These are phyloP conservation scores for Candida albicans DNA, from an alignment of 1,139 yeast genomes.

Conservation along the genomic window DNA sequence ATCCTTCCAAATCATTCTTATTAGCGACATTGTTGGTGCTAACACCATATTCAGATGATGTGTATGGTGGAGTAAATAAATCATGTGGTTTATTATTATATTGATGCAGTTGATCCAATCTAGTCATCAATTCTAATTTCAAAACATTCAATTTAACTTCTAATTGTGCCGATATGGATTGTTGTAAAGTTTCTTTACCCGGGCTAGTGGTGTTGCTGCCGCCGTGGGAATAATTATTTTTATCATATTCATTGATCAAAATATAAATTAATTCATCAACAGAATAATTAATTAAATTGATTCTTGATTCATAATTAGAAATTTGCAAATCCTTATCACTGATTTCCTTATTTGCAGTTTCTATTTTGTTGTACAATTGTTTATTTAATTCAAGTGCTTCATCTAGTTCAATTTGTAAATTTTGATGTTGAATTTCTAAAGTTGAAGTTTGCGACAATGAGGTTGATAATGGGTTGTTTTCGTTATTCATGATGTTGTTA, in stretches of 20 bases:
- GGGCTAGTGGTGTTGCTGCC: constrained; percentile 18
- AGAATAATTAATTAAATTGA: constrained; percentile 19
- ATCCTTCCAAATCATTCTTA: constrained; percentile 12
- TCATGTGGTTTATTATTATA: neutral
- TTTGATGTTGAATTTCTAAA: constrained; percentile 17
- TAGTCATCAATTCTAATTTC: constrained; percentile 22
- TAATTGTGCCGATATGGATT: constrained; percentile 21
- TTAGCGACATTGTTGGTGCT: constrained; percentile 18
- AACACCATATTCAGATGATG: neutral
- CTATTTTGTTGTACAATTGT: constrained; percentile 39
- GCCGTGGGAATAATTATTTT: constrained; percentile 5
- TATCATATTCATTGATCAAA: constrained; percentile 18
- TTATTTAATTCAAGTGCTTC: constrained; percentile 39
- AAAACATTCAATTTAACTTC: constrained; percentile 29
- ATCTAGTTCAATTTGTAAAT: constrained; percentile 31
- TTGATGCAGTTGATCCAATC: constrained; percentile 14
- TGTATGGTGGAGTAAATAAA: constrained; percentile 6
- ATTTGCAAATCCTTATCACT: constrained; percentile 27
- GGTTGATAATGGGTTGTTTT: constrained; percentile 8
- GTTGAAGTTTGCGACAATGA: constrained; percentile 14
- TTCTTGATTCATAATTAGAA: constrained; percentile 16
- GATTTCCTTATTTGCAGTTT: constrained; percentile 32
- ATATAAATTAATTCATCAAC: constrained; percentile 25
- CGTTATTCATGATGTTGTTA: neutral
- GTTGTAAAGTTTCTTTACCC: constrained; percentile 9